Evolutionary conservation across 116 monocot genomes (phyloP), one percentile per base, ranked within the genome.

Genomic region (Iris pallida): DNA sequence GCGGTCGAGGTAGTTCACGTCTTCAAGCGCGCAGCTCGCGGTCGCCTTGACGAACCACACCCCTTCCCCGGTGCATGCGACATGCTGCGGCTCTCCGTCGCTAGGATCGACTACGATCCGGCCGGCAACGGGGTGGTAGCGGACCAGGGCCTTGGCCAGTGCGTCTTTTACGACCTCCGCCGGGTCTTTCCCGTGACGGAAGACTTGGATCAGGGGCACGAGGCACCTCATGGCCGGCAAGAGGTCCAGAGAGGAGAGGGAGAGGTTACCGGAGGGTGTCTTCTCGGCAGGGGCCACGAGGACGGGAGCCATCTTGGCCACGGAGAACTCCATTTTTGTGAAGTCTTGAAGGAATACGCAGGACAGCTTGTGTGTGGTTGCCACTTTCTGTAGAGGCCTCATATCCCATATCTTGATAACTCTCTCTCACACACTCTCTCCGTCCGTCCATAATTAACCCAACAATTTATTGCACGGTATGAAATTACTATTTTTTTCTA

Each of bases 61-160:
- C 1, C 74, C 74, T 52, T 67, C 48, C 11, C 66, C 66, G 41
- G 19, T 59, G 51, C 74, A 74, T 0, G 57, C 49, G 17, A 74
- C 14, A 4, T 53, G 7, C 48, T 58, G 45, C 4, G 67, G 6
- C 16, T 67, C 66, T 0, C 58, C 30, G 30, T 3, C 30, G 30
- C 30, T 30, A 0, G 30, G 30, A 30, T 30, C 30, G 30, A 73
- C 45, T 3, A 30, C 30, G 30, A 63, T 63, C 42, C 73, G 73
- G 18, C 73, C 73, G 18, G 72, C 73, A 13, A 73, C n/a, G 10
- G 73, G 73, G 16, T 73, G 64, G 64, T 73, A 73, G n/a, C 45
- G 55, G 45, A 57, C 64, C 64, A 73, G 46, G 0, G 73, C 55
- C 64, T 57, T 64, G 5, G 64, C 40, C 6, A 73, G 47, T 1